These are phyloP conservation scores for Epichloe hybrida DNA, from an alignment of 2,329 filamentous ascomycete genomes.

Conservation along the genomic window DNA sequence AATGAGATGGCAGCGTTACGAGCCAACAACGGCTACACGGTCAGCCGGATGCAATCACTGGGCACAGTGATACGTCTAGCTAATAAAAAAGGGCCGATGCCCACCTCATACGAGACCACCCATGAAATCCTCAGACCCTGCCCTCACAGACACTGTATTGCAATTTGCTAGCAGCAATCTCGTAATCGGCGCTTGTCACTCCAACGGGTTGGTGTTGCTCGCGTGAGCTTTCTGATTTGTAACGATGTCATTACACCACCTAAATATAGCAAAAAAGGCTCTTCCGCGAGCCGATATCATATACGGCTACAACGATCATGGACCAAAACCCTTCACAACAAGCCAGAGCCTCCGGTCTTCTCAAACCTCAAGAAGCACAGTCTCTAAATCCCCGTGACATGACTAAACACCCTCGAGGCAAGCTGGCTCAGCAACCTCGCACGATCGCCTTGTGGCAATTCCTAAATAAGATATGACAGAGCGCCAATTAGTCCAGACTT, in stretches of 20 bases:
- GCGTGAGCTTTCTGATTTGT: not conserved
- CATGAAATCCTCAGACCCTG: not conserved
- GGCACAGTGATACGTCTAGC: not conserved
- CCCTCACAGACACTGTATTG: no score
- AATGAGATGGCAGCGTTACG: not conserved
- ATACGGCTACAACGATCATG: not conserved
- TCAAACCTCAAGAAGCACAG: not conserved
- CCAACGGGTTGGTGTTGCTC: not conserved
- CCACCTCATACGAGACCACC: not conserved
- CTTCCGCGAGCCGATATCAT: not conserved
- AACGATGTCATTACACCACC: not conserved
- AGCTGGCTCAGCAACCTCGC: slow-evolving; percentile 70
- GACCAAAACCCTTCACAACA: not conserved
- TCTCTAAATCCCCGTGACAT: slow-evolving; percentile 43
- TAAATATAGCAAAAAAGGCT: not conserved
- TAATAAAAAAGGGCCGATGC: not conserved
- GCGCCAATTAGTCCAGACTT: not conserved
- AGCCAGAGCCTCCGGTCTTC: not conserved
- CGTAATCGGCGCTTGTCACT: not conserved
- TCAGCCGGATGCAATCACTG: not conserved
- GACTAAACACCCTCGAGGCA: slow-evolving; percentile 74
- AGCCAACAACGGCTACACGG: not conserved
- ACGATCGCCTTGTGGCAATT: slow-evolving; percentile 72
- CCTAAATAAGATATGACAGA: slow-evolving; percentile 27
- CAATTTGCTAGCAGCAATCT: not conserved